Evolutionary conservation across 768 basidiomycete genomes (phyloP).

Genomic region (Hypholoma sublateritium): DNA sequence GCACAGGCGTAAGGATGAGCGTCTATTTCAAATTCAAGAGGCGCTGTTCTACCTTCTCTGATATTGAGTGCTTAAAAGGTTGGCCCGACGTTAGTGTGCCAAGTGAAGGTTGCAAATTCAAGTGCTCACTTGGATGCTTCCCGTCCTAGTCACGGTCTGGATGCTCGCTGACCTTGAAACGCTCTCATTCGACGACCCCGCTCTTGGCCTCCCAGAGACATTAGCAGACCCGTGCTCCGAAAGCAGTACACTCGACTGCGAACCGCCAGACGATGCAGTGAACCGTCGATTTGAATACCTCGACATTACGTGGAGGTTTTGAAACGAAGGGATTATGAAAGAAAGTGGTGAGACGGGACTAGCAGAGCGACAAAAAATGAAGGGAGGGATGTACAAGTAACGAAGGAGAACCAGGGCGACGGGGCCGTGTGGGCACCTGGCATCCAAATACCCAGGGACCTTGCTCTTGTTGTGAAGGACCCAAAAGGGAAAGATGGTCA

Average conservation of each 20-base stretch:
- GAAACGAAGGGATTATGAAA: slow-evolving; percentile 7
- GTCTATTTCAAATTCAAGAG: neutral
- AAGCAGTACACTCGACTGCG: slow-evolving; percentile 5
- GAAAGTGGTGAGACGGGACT: neutral
- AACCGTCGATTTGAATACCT: slow-evolving; percentile 3
- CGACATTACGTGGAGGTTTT: neutral
- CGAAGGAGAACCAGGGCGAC: slow-evolving; percentile 1
- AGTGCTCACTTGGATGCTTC: slow-evolving; percentile 1
- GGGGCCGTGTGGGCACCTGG: neutral
- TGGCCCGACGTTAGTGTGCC: neutral
- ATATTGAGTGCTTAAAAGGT: neutral
- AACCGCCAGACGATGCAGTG: slow-evolving; percentile 7
- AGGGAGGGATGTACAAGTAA: neutral
- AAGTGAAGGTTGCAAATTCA: neutral
- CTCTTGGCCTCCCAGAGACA: slow-evolving; percentile 3
- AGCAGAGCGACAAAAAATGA: neutral
- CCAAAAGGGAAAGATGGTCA: neutral
- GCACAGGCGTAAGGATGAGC: neutral
- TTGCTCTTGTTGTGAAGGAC: slow-evolving; percentile 4
- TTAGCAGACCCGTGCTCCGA: neutral
- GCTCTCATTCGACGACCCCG: neutral
- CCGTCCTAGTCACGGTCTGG: neutral
- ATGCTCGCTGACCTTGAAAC: neutral
- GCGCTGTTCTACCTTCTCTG: slow-evolving; percentile 1
- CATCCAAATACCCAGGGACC: neutral